Evolutionary conservation across 768 basidiomycete species (phyloP).

Genomic region (Phanerochaete sordida): DNA sequence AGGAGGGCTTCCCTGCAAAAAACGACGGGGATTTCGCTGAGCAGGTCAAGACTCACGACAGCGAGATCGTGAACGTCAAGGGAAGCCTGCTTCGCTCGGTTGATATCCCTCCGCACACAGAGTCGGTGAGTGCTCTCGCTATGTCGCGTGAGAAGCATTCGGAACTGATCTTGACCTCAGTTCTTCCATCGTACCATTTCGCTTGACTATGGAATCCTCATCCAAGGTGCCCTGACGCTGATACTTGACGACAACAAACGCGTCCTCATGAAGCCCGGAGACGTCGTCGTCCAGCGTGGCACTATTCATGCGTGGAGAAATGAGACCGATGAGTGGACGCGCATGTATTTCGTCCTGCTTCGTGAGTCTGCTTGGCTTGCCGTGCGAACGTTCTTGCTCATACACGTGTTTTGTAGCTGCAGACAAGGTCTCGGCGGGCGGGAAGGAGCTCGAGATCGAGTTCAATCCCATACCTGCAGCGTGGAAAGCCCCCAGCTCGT

Average conservation of each 20-base stretch:
- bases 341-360: conserved; percentile 22
- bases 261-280: conserved; percentile 19
- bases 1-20: conserved; percentile 5
- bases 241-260: conserved; percentile 22
- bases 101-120: conserved; percentile 16
- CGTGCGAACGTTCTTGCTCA: no score
- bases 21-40: conserved; percentile 13
- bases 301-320: conserved; percentile 25
- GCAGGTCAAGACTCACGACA: conserved; percentile 6
- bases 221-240: conserved; percentile 18
- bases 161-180: no score
- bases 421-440: not conserved
- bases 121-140: conserved; percentile 5
- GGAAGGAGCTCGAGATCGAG: not conserved
- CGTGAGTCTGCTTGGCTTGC: no score
- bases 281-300: conserved; percentile 23
- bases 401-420: no score
- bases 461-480: not conserved
- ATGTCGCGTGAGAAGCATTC: no score
- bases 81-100: conserved; percentile 16
- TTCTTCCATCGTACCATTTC: conserved; percentile 21
- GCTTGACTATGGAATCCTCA: conserved; percentile 24
- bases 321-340: conserved; percentile 23
- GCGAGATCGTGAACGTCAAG: conserved; percentile 5
- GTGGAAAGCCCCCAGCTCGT: no score